Evolutionary conservation across 192 early-diverging fungal species (phyloP).

Genomic region (Rhizoclosmatium sp.): DNA sequence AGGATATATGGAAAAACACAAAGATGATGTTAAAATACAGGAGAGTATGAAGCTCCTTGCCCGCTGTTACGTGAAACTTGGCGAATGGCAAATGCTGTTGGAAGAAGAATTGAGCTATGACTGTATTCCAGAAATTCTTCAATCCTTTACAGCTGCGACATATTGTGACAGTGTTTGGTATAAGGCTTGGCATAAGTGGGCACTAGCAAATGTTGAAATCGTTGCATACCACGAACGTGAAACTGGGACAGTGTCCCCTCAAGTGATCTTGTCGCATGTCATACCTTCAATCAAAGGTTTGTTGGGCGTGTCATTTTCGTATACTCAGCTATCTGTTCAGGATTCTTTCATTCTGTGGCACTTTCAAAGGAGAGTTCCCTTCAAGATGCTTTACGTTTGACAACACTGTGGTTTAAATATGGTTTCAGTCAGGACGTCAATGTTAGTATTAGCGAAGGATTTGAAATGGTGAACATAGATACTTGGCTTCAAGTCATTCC

Average conservation of each 20-base stretch:
- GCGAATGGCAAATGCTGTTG: slow-evolving; percentile 76
- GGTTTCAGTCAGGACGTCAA: slow-evolving; percentile 76
- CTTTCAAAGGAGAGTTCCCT: slow-evolving; percentile 76
- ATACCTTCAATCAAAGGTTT: slow-evolving; percentile 74
- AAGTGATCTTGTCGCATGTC: slow-evolving; percentile 64
- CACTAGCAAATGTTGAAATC: slow-evolving; percentile 80
- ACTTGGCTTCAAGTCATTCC: slow-evolving; percentile 93
- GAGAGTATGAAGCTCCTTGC: slow-evolving; percentile 35
- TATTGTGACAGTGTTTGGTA: slow-evolving; percentile 82
- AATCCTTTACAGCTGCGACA: slow-evolving; percentile 75
- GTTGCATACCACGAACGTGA: slow-evolving; percentile 71
- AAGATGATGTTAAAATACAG: not conserved
- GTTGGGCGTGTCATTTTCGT: slow-evolving; percentile 10
- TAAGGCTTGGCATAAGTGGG: slow-evolving; percentile 91
- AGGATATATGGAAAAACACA: slow-evolving; percentile 16
- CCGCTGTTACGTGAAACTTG: slow-evolving; percentile 80
- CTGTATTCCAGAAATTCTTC: slow-evolving; percentile 62
- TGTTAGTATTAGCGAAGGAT: slow-evolving; percentile 68
- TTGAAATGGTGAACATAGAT: slow-evolving; percentile 74
- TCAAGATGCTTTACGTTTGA: slow-evolving; percentile 83
- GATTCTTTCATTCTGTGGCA: slow-evolving; percentile 84
- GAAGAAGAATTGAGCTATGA: slow-evolving; percentile 51
- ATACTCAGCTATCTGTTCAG: slow-evolving; percentile 42
- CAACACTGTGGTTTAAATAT: slow-evolving; percentile 90
- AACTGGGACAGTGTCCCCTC: slow-evolving; percentile 63